Base-by-base conservation (phyloP, 176 grass and related monocot genomes). In the Carex scoparia region DNA sequence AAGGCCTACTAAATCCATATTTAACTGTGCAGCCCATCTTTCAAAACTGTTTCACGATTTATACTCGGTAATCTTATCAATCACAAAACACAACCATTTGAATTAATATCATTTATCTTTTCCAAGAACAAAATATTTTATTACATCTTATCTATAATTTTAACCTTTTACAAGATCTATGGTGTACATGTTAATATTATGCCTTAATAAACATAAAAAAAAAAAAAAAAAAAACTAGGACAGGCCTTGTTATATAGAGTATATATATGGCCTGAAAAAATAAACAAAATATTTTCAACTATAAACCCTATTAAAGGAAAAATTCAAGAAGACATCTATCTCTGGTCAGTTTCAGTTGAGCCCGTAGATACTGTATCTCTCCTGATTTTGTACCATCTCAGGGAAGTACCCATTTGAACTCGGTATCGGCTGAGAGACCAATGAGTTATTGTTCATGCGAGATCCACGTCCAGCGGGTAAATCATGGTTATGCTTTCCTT, bases 401-500 rank as follows among this genome's bases (percentile, higher is more conserved):
- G 74, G 74, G 10, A 57, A 78, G 14, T 32, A 78, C 11, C 49
- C 48, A 57, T 78, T 78, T 13, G 49, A 57, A 51, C 61, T 49
- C 33, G 81, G 61, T 32, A 69, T 23, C 1, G 85, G 89, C 46
- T 82, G 60, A 63, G 44, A 80, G 1, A 79, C 74, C 81, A 81
- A 57, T 10, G 58, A 35, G 33, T 79, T 79, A 28, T 79, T 84
- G 6, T 69, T 73, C 35, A 81, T 15, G 38, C 65, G 81, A 4
- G 66, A 44, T 9, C 87, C 83, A 31, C 87, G 83, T 12, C 83
- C 87, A 54, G 87, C 69, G 1, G 87, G 87, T 31, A 85, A 59
- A 62, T 89, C 87, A 8, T 89, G 87, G 76, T 82, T 89, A 54
- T 89, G 87, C 38, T 89, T 89, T 46, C 87, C 83, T 70, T 89